Base-by-base conservation (phyloP, 2,329 filamentous ascomycete species). In the Didymellaceae sp. region DNA sequence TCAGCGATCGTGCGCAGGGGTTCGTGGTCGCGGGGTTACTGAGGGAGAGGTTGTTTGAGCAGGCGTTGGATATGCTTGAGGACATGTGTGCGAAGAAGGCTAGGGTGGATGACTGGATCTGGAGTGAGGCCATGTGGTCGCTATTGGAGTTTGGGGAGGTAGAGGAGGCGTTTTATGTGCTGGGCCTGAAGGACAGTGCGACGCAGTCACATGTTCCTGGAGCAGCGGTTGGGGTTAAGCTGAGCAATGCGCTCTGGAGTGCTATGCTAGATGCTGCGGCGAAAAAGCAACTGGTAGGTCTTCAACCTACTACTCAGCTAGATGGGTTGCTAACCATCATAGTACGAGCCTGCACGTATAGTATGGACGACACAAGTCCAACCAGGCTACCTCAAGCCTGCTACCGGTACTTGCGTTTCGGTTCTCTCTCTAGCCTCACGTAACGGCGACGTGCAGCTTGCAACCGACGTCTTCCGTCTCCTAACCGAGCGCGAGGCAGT, bases 21-120 rank as follows among this genome's bases (percentile, higher is more conserved):
- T 84, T 83, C 65, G 78, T 95, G 16, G 82, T 88, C 1, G 75
- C 90, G 8, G 91, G 90, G 0, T 75, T 95, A 52, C 78, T 97
- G 26, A 83, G 91, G 16, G 92, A 97, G 62, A 84, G 86, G 1
- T 88, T 95, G 63, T 86, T 90, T 55, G 94, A 97, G 74, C 77
- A 92, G 56, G 92, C 91, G 1, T 77, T 96, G 50, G 77, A 82
- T 42, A 84, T 84, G 58, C 73, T 96, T 32, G 86, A 90, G 28
- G 75, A 82, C 17, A 84, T 96, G 80, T 76, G 84, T 32, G 74
- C 78, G 42, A 78, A 82, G 39, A 77, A 79, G 2, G 76, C 83
- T 1, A 63, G 62, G 2, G 74, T 92, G 4, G 81, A 87, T 22
- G 66, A 78, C 0, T 97, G 91, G 91, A 78, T 96, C 6, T 87